Percentiles rank a stretch among this genome's conserved stretches.
Conservation (phyloP, 2,329 filamentous ascomycete species). For the Ilyonectria mors-panacis region DNA sequence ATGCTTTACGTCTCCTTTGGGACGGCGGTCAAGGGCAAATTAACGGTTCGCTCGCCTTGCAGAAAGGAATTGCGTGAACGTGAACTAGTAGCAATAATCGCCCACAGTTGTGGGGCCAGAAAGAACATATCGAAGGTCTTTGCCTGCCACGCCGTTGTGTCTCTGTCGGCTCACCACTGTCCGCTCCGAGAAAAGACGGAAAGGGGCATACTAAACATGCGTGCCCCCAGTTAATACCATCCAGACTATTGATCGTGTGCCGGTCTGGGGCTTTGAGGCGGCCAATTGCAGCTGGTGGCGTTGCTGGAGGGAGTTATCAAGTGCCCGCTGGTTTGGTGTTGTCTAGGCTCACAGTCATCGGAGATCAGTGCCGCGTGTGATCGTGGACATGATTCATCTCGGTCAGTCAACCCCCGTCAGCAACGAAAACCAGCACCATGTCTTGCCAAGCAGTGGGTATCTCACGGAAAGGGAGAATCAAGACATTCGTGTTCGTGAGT, state of each 20-base stretch:
- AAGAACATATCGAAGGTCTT: neutral
- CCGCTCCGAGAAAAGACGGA: neutral
- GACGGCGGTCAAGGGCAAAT: neutral
- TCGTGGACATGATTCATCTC: neutral
- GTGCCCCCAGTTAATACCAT: constrained; percentile 12
- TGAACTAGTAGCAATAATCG: neutral
- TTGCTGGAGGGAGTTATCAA: constrained; percentile 4
- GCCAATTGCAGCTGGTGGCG: constrained; percentile 15
- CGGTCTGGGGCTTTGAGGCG: constrained; percentile 23
- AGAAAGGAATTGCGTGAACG: neutral
- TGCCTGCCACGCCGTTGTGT: neutral
- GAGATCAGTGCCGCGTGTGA: neutral
- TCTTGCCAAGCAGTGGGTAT: neutral
- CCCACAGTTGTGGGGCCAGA: constrained; percentile 3
- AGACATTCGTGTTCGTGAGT: neutral
- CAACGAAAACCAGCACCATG: neutral
- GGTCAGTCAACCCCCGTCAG: constrained; percentile 1
- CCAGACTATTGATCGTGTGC: constrained; percentile 44
- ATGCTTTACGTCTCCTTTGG: neutral
- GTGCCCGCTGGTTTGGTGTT: neutral
- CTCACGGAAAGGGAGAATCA: neutral
- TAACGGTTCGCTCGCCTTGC: neutral
- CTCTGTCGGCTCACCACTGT: neutral
- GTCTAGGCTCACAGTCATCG: neutral
- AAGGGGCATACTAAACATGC: constrained; percentile 28